Percentiles rank a stretch among this genome's conserved stretches.
phyloP scores from a whole-genome alignment of 345 rosid genomes.

The Cochlearia excelsa region DNA sequence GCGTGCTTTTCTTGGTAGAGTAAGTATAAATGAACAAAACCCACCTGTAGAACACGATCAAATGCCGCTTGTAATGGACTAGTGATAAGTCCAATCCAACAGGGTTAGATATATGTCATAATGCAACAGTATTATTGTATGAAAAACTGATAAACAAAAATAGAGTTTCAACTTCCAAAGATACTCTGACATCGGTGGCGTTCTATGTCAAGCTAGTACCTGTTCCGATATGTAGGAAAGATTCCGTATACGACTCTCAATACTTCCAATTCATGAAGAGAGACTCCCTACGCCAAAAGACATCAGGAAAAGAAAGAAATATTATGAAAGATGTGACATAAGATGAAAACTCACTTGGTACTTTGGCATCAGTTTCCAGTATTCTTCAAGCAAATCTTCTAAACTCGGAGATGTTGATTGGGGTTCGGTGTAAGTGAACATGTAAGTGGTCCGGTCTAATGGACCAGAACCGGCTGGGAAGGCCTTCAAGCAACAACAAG shows the following conservation, averaged over 20 bases:
- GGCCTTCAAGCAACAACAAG: constrained; percentile 50
- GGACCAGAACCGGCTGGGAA: constrained; percentile 97
- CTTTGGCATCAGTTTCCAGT: constrained; percentile 85
- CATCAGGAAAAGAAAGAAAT: constrained; percentile 2
- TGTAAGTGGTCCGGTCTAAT: constrained; percentile 85
- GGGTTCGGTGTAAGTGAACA: constrained; percentile 91
- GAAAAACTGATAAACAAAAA: constrained; percentile 24
- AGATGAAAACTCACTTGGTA: constrained; percentile 61
- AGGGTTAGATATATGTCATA: constrained; percentile 42
- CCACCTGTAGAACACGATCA: constrained; percentile 86
- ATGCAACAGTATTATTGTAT: constrained; percentile 29
- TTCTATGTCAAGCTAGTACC: constrained; percentile 44
- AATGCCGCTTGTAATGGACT: constrained; percentile 92
- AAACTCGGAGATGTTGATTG: constrained; percentile 68
- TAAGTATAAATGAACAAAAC: constrained; percentile 18
- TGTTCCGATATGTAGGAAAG: constrained; percentile 79
- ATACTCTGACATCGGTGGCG: neutral
- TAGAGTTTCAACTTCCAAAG: constrained; percentile 10
- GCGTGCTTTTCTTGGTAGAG: neutral
- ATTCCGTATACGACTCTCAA: constrained; percentile 84
- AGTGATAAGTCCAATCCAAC: constrained; percentile 37
- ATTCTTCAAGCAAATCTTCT: constrained; percentile 83
- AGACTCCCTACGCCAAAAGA: constrained; percentile 52
- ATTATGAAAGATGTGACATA: neutral
- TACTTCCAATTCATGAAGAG: constrained; percentile 69